Base-by-base conservation (phyloP, 345 rosid genomes). In the Acer yangbiense region DNA sequence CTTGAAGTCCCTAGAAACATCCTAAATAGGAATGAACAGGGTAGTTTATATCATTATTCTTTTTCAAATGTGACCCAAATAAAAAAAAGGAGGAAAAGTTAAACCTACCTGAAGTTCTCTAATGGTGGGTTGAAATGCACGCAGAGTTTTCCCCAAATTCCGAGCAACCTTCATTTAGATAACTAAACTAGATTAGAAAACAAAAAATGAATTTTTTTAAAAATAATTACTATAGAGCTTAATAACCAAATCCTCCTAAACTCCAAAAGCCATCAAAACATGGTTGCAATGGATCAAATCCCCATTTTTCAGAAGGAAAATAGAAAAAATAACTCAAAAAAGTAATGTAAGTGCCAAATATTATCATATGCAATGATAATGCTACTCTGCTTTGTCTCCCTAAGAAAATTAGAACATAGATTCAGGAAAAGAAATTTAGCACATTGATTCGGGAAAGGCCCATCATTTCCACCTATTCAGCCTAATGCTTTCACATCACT, bases 1-100 rank as follows among this genome's bases (percentile, higher is more conserved):
- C 83, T 95, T 95, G 84, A 95, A 95, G 73, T 95, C 99, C 87
- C 92, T 92, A 35, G 98, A 94, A 79, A 94, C 97, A 7, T 94
- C 98, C 98, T 94, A 75, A 58, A 68, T n/a, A n/a, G 13, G 61
- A 74, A 54, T 17, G 32, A 79, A 9, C 32, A 67, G 67, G 48
- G 57, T 70, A 78, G 76, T 63, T 25, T 77, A 1, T 69, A 70
- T 62, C 64, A 69, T 44, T 1, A 43, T 60, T 39, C 23, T 12
- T 70, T 61, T 62, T 39, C 50, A 27, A 63, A 71, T n/a, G 14
- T 39, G 52, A 71, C 46, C 25, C 6, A 17, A 16, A 35, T 35
- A 6, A 60, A 60, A 7, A 0, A 63, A 25, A 25, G 27, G 11
- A 7, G 57, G 5, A 6, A 29, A 48, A 63, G 52, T 18, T 17